These are phyloP conservation scores for Pseudogymnoascus sp. DNA, from an alignment of 2,329 filamentous ascomycete species.

Conservation along the genomic window DNA sequence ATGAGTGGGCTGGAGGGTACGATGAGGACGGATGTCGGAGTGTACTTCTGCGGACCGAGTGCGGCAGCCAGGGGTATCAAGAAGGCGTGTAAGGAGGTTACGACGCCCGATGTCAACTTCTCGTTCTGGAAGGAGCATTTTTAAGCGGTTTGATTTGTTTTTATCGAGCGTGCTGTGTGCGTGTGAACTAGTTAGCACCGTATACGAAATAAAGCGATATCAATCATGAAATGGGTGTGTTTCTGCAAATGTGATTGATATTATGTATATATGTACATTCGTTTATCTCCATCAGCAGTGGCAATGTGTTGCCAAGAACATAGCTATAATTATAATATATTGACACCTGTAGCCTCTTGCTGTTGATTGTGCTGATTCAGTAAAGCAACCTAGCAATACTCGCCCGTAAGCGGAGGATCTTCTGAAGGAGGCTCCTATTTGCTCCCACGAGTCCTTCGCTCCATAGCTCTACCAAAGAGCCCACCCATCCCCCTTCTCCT, in stretches of 20 bases:
- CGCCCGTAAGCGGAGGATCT: neutral
- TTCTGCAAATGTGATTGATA: neutral
- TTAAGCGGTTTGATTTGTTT: conserved; percentile 31
- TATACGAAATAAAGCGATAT: neutral
- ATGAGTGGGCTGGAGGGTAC: conserved; percentile 71
- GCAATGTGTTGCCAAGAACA: neutral
- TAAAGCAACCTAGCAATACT: neutral
- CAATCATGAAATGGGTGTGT: neutral
- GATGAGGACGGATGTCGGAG: conserved; percentile 77
- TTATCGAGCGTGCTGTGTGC: neutral
- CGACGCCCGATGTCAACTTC: conserved; percentile 74
- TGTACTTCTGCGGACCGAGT: conserved; percentile 71
- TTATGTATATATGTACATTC: neutral
- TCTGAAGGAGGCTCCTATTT: neutral
- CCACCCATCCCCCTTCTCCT: neutral
- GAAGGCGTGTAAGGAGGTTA: conserved; percentile 66
- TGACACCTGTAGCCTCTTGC: neutral
- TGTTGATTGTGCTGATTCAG: neutral
- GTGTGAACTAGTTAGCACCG: neutral
- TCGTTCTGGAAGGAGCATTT: conserved; percentile 99
- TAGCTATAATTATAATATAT: neutral
- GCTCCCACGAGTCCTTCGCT: neutral
- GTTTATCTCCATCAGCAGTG: neutral
- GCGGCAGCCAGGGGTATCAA: conserved; percentile 70
- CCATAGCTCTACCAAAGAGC: neutral